Conservation (phyloP, 768 basidiomycete species). For the Lepiota brunneoincarnata region DNA sequence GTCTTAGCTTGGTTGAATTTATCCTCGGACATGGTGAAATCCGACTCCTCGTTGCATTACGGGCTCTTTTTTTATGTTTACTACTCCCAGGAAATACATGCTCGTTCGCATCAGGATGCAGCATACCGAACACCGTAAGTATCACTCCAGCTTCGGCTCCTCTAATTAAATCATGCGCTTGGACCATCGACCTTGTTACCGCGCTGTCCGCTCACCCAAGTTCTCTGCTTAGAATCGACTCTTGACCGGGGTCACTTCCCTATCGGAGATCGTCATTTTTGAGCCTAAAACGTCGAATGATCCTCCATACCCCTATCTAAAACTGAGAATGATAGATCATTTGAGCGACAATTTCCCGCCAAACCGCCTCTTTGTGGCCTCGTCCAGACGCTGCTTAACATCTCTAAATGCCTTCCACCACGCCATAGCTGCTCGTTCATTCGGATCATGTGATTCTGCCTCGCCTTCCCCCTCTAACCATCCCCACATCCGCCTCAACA, state of each 20-base stretch:
- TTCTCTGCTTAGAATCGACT: too few species aligned
- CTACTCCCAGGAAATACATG: slow-evolving; percentile 37
- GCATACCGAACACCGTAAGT: slow-evolving; percentile 59
- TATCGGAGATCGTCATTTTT: too few species aligned
- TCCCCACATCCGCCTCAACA: slow-evolving; percentile 65
- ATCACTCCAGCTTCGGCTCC: too few species aligned
- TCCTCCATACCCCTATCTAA: too few species aligned
- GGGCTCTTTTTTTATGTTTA: not conserved
- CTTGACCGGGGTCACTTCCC: too few species aligned
- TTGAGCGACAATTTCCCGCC: slow-evolving; percentile 55
- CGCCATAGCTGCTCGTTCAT: slow-evolving; percentile 43
- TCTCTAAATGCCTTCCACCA: slow-evolving; percentile 84
- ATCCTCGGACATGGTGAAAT: slow-evolving; percentile 53
- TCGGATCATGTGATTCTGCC: slow-evolving; percentile 28
- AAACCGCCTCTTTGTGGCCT: slow-evolving; percentile 62
- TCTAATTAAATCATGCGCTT: too few species aligned
- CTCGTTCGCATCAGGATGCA: slow-evolving; percentile 55
- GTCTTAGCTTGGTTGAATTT: slow-evolving; percentile 61
- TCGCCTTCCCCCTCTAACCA: slow-evolving; percentile 44
- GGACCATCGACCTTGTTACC: too few species aligned
- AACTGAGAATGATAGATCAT: slow-evolving; percentile 24
- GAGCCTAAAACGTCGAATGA: too few species aligned
- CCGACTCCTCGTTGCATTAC: too few species aligned
- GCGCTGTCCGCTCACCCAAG: too few species aligned
- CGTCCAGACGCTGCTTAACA: slow-evolving; percentile 66